phyloP scores from a whole-genome alignment of 306 rosid genomes.

The Malus asiatica region DNA sequence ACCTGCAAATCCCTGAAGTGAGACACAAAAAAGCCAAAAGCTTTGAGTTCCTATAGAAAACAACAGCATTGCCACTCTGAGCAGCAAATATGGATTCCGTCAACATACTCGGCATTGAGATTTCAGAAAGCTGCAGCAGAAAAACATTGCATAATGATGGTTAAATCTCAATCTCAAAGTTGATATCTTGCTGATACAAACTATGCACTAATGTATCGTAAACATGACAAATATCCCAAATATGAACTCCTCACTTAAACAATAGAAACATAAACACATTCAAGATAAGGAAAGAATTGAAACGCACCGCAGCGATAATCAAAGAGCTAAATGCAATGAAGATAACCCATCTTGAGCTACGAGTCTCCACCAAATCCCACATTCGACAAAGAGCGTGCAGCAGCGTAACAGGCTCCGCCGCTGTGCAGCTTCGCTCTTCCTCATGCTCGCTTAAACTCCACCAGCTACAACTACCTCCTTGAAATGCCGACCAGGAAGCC shows the following conservation, averaged over 20 bases:
- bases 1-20: constrained; percentile 95
- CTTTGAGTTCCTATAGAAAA: constrained; percentile 57
- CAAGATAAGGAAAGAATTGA: too few species aligned
- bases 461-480: constrained; percentile 42
- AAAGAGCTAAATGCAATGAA: constrained; percentile 68
- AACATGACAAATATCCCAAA: neutral
- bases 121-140: constrained; percentile 65
- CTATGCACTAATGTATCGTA: neutral
- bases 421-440: constrained; percentile 10
- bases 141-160: neutral
- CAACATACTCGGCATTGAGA: constrained; percentile 74
- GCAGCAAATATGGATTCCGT: constrained; percentile 85
- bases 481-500: constrained; percentile 9
- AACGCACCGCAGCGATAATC: constrained; percentile 64
- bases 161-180: neutral
- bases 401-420: constrained; percentile 66
- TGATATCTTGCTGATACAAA: neutral
- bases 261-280: too few species aligned
- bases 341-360: constrained; percentile 64
- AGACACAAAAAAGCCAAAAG: constrained; percentile 53
- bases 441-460: constrained; percentile 37
- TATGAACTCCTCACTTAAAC: too few species aligned
- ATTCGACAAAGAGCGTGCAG: constrained; percentile 62
- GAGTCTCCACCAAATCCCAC: constrained; percentile 73
- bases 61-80: constrained; percentile 58